Base-by-base conservation (phyloP, 2,329 filamentous ascomycete species). In the Pseudogymnoascus sp. region DNA sequence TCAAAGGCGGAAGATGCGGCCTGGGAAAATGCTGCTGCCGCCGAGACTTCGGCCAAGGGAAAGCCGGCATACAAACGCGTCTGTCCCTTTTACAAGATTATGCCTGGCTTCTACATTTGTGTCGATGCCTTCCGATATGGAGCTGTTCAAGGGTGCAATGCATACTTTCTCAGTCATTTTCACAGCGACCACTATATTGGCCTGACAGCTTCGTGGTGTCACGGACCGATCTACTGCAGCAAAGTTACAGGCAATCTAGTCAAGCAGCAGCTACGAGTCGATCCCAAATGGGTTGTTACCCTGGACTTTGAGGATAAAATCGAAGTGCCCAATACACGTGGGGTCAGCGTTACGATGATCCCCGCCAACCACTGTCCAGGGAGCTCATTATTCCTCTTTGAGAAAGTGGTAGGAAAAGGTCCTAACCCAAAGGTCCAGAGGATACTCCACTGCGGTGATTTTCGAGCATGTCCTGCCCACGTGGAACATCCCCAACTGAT, bases 121-220 rank as follows among this genome's bases (percentile, higher is more conserved):
- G 95, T 99, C 0, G 95, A 99, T 75, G 95, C 95, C 0, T 96
- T 99, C 72, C 87, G 93, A 18, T 99, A 97, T 71, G 95, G 95
- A 1, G 91, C 93, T 3, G 91, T 99, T 0, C 84, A 96, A 72
- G 93, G 91, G 0, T 96, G 93, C 74, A 89, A 90, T 62, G 95
- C 93, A 1, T 99, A 99, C 73, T 99, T 99, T 69, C 82, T 99
- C 10, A 97, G 93, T 70, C 95, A 99, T 73, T 99, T 97, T 69
- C 95, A 99, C 75, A 97, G 92, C 71, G 95, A 99, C 73, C 95
- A 99, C 73, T 99, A 99, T 70, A 87, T 97, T 36, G 95, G 95
- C 1, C 78, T 99, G 10, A 95, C 91, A 10, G 86, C 89, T 6
- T 91, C 82, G 34, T 99, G 95, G 95, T 85, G 81, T 40, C 93